Evolutionary conservation across 139 green algal species (phyloP), one percentile per base, ranked within the genome.

Genomic region (Nannochloris sp.): DNA sequence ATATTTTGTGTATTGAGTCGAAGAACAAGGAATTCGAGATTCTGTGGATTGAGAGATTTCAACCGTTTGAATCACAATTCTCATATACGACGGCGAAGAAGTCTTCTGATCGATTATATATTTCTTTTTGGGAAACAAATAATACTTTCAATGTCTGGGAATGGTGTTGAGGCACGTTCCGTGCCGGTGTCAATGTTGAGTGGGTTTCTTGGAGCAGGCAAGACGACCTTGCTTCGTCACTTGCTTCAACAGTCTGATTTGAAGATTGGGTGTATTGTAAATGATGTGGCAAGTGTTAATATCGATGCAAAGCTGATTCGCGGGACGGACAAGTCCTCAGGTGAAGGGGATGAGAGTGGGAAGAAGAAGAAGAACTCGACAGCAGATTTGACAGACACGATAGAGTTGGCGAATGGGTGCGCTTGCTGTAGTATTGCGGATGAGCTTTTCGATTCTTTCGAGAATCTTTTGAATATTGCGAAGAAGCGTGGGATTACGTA

Each of bases 221-320:
- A 96, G 65, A 96, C 90, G 0, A 95, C 89, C 6, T 67, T 96
- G 9, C 75, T 96, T 54, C 76, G 87, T 2, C 72, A 95, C 59
- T 57, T 96, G 27, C 68, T 96, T 55, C 75, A 94, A 56, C 88
- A 93, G 56, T 78, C 43, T 9, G 81, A 67, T 24, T 67, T 88
- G 29, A 95, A 95, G 75, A 88, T 97, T 29, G 90, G 85, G 0
- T 95, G 89, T 70, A 88, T 97, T 44, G 90, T 97, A 3, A 97
- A 97, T 67, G 90, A 97, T 58, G 88, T 97, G 6, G 87, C 90
- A 9, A 66, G 48, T 4, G 77, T 97, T 25, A 97, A 97, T 72
- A 90, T 97, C 14, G 90, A 97, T 61, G 88, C 90, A 40, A 96
- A 96, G 70, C 83, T 96, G 0, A 83, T 95, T 14, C 69, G 61